These are phyloP conservation scores for Cucurbita argyrosperma DNA, from an alignment of 306 rosid genomes.

Conservation along the genomic window DNA sequence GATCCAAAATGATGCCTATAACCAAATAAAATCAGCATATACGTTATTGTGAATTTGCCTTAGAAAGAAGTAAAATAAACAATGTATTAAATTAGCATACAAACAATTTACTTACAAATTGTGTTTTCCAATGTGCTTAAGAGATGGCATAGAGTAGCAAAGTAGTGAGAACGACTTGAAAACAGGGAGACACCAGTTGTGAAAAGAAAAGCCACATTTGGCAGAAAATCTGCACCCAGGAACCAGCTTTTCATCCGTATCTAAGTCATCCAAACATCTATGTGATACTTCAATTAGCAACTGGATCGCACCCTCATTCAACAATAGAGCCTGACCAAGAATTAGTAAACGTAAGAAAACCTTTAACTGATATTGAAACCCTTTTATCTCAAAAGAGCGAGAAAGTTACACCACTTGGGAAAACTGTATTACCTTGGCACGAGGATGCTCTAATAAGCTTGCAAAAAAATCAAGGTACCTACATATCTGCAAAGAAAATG, in stretches of 20 bases:
- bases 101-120: slow-evolving; percentile 43
- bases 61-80: slow-evolving; percentile 1
- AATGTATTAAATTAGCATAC: not conserved
- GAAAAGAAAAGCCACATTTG: slow-evolving; percentile 25
- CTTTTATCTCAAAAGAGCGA: not conserved
- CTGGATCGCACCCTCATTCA: slow-evolving; percentile 45
- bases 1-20: slow-evolving; percentile 37
- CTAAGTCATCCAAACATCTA: slow-evolving; percentile 37
- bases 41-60: not conserved
- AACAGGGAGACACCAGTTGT: slow-evolving; percentile 65
- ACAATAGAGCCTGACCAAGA: slow-evolving; percentile 41
- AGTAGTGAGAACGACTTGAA: slow-evolving; percentile 63
- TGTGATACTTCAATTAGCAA: slow-evolving; percentile 48
- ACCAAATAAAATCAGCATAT: slow-evolving; percentile 11
- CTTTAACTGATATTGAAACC: not conserved
- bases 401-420: slow-evolving; percentile 5
- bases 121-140: slow-evolving; percentile 20
- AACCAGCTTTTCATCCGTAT: slow-evolving; percentile 34
- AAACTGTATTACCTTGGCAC: slow-evolving; percentile 45
- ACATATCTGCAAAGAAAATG: slow-evolving; percentile 42
- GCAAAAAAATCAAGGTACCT: slow-evolving; percentile 88
- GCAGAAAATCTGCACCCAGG: slow-evolving; percentile 35
- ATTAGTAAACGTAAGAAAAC: not conserved
- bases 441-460: slow-evolving; percentile 81
- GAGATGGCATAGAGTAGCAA: slow-evolving; percentile 31